A percentile compares a stretch with the other conserved stretches of the same genome.
Conservation (phyloP, 2,329 filamentous ascomycete species). For the Fonsecaea nubica region DNA sequence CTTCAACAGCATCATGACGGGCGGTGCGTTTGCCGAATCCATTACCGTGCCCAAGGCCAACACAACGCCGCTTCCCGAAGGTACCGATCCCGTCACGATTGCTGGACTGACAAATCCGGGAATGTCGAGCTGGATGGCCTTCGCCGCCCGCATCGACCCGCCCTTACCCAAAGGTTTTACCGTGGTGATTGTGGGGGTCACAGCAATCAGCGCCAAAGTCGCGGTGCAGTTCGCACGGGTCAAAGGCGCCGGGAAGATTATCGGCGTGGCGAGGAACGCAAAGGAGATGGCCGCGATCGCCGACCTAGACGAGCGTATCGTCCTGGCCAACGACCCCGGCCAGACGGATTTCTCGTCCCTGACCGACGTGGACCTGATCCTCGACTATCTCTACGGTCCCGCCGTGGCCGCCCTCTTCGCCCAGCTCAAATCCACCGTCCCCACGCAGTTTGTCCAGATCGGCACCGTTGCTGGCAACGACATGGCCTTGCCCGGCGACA, state of each 20-base stretch:
- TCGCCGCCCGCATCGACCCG: slow-evolving; percentile 50
- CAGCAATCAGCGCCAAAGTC: slow-evolving; percentile 59
- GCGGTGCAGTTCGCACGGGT: slow-evolving; percentile 58
- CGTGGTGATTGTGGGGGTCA: slow-evolving; percentile 61
- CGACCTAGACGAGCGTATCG: slow-evolving; percentile 56
- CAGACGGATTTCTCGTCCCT: slow-evolving; percentile 53
- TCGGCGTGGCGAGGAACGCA: slow-evolving; percentile 60
- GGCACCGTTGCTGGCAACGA: slow-evolving; percentile 54
- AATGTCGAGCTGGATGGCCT: slow-evolving; percentile 65
- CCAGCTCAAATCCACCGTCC: slow-evolving; percentile 50
- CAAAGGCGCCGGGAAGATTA: slow-evolving; percentile 58
- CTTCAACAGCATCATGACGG: slow-evolving; percentile 49
- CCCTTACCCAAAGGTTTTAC: slow-evolving; percentile 53
- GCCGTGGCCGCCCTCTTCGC: slow-evolving; percentile 52
- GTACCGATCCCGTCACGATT: slow-evolving; percentile 55
- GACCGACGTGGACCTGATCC: slow-evolving; percentile 59
- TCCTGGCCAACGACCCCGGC: slow-evolving; percentile 47
- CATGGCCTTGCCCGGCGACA: slow-evolving; percentile 50
- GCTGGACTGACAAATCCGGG: slow-evolving; percentile 63
- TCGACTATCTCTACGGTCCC: slow-evolving; percentile 65
- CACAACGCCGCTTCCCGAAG: slow-evolving; percentile 53
- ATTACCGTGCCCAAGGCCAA: slow-evolving; percentile 55
- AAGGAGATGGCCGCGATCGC: slow-evolving; percentile 50
- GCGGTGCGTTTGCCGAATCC: slow-evolving; percentile 37
- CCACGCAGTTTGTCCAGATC: slow-evolving; percentile 62